These are phyloP conservation scores for Kentomonas sorsogonicus DNA, from an alignment of 208 protist genomes.

Conservation along the genomic window DNA sequence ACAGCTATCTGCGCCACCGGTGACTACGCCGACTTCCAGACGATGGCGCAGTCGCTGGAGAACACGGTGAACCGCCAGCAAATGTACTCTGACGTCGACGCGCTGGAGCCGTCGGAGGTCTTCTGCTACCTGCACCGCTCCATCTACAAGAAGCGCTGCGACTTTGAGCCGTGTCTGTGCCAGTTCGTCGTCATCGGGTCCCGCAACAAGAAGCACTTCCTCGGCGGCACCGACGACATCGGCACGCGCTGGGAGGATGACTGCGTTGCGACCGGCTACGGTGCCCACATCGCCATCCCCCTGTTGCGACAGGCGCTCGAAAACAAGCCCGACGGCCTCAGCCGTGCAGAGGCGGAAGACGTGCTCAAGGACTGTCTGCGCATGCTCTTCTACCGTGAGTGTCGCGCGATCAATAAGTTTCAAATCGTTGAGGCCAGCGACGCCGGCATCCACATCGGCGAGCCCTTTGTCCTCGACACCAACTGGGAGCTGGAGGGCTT, in stretches of 20 bases:
- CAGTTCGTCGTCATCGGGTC: slow-evolving; percentile 92
- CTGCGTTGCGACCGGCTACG: slow-evolving; percentile 94
- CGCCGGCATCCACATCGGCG: slow-evolving; percentile 71
- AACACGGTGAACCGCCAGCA: slow-evolving; percentile 72
- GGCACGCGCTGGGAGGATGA: slow-evolving; percentile 93
- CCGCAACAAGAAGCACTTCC: slow-evolving; percentile 83
- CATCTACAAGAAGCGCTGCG: slow-evolving; percentile 93
- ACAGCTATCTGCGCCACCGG: slow-evolving; percentile 91
- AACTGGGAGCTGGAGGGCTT: slow-evolving; percentile 91
- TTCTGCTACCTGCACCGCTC: slow-evolving; percentile 91
- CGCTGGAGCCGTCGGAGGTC: slow-evolving; percentile 81
- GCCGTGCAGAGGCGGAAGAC: slow-evolving; percentile 76
- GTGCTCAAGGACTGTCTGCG: slow-evolving; percentile 90
- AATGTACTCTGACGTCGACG: slow-evolving; percentile 74
- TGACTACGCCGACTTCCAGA: slow-evolving; percentile 97
- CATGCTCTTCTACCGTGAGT: slow-evolving; percentile 97
- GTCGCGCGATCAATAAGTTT: slow-evolving; percentile 94
- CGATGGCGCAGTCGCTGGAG: slow-evolving; percentile 71
- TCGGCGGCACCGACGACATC: slow-evolving; percentile 93
- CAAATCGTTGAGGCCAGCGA: slow-evolving; percentile 81
- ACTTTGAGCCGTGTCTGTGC: slow-evolving; percentile 96
- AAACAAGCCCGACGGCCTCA: slow-evolving; percentile 61
- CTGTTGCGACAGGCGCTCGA: slow-evolving; percentile 90
- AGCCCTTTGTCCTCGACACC: slow-evolving; percentile 91
- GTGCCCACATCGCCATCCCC: slow-evolving; percentile 92